Evolutionary conservation across 371 early-diverging fungal species (phyloP).

Genomic region (Choanephora cucurbitarum): DNA sequence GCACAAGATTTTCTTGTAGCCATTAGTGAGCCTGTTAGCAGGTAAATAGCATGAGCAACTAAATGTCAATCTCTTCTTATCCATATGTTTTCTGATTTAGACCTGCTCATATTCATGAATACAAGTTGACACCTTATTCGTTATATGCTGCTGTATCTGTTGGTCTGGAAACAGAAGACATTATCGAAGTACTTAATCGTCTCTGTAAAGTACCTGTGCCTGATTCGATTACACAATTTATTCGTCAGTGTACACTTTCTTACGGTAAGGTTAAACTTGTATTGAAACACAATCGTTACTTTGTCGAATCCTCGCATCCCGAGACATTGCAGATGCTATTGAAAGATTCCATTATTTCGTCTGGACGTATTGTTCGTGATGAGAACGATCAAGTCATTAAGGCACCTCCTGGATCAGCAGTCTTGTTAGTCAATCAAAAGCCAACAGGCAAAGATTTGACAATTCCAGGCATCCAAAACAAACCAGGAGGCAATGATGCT

Average conservation of each 20-base stretch:
- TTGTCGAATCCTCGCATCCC: slow-evolving; percentile 88
- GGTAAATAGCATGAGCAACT: slow-evolving; percentile 40
- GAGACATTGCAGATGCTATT: slow-evolving; percentile 85
- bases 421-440: slow-evolving; percentile 38
- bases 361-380: slow-evolving; percentile 64
- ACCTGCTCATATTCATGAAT: slow-evolving; percentile 97
- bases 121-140: slow-evolving; percentile 96
- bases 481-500: slow-evolving; percentile 26
- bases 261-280: slow-evolving; percentile 99
- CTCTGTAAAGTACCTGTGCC: slow-evolving; percentile 92
- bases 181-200: slow-evolving; percentile 90
- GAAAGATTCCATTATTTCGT: slow-evolving; percentile 78
- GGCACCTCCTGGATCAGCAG: slow-evolving; percentile 31
- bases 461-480: slow-evolving; percentile 59
- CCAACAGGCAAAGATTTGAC: slow-evolving; percentile 65
- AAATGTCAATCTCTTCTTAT: too few relatives aligned
- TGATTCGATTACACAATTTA: slow-evolving; percentile 82
- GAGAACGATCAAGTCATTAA: slow-evolving; percentile 43
- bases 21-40: slow-evolving; percentile 97
- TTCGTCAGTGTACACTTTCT: slow-evolving; percentile 88
- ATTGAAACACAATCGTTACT: slow-evolving; percentile 94
- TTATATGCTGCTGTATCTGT: slow-evolving; percentile 99
- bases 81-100: too few relatives aligned
- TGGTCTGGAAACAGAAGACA: slow-evolving; percentile 95
- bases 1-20: slow-evolving; percentile 99